phyloP scores from a whole-genome alignment of 306 rosid species.

The Malus asiatica region DNA sequence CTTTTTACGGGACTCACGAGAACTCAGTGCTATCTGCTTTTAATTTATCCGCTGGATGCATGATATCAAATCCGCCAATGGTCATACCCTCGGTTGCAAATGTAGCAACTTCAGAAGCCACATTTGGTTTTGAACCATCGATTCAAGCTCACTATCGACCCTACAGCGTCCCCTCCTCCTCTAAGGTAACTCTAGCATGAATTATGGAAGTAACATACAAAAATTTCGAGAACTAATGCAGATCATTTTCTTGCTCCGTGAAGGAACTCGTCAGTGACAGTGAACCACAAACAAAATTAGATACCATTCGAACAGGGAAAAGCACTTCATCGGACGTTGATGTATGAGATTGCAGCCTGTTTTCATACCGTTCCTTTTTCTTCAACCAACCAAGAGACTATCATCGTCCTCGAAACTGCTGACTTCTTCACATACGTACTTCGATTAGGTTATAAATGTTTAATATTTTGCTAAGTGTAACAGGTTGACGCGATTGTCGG shows the following conservation, averaged over 20 bases:
- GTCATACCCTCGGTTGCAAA: conserved; percentile 33
- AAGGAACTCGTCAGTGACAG: conserved; percentile 32
- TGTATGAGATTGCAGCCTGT: conserved; percentile 11
- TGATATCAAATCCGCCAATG: conserved; percentile 37
- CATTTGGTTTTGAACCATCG: conserved; percentile 39
- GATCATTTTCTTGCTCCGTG: conserved; percentile 20
- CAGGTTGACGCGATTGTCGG: conserved; percentile 14
- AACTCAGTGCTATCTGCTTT: conserved; percentile 28
- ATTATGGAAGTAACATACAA: not conserved
- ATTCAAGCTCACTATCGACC: conserved; percentile 32
- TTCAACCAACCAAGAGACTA: conserved; percentile 19
- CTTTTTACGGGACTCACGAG: conserved; percentile 31
- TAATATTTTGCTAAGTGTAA: not conserved
- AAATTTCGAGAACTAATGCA: conserved; percentile 11
- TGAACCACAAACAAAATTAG: conserved; percentile 30
- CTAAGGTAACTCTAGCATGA: conserved; percentile 25
- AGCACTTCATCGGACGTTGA: conserved; percentile 28
- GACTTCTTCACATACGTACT: conserved; percentile 3
- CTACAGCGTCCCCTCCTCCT: conserved; percentile 24
- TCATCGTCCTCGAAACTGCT: conserved; percentile 23
- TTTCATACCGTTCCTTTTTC: conserved; percentile 13
- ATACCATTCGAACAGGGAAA: conserved; percentile 33
- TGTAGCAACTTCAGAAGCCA: conserved; percentile 27
- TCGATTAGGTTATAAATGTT: not conserved
- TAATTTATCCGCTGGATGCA: conserved; percentile 34